Percentiles rank a stretch among this genome's conserved stretches.
These are phyloP conservation scores for Penicillium sp. DNA, from an alignment of 2,329 filamentous ascomycete genomes.

Conservation along the genomic window DNA sequence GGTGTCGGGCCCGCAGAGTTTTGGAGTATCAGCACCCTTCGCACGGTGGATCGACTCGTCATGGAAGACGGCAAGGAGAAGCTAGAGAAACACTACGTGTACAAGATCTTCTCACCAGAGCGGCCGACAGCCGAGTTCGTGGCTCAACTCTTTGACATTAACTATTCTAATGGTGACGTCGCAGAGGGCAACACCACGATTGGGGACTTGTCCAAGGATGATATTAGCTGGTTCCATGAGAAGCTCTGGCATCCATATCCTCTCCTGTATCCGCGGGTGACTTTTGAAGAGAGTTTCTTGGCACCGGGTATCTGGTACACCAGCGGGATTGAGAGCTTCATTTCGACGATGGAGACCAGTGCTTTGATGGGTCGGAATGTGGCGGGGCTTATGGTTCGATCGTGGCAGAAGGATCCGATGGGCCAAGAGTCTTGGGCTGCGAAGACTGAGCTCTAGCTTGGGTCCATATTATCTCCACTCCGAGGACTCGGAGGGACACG, in stretches of 20 bases:
- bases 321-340: conserved; percentile 78
- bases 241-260: conserved; percentile 83
- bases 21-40: conserved; percentile 76
- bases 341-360: conserved; percentile 96
- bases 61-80: conserved; percentile 16
- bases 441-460: conserved; percentile 15
- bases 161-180: conserved; percentile 18
- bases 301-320: conserved; percentile 53
- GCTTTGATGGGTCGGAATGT: conserved; percentile 73
- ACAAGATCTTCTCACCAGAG: conserved; percentile 61
- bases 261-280: conserved; percentile 72
- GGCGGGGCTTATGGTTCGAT: conserved; percentile 52
- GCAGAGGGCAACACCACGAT: conserved; percentile 25
- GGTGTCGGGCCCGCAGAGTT: conserved; percentile 71
- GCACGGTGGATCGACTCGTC: conserved; percentile 56
- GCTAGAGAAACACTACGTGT: conserved; percentile 50
- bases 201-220: conserved; percentile 33
- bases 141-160: conserved; percentile 45
- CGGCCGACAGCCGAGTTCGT: conserved; percentile 47
- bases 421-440: not conserved
- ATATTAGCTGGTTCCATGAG: conserved; percentile 70
- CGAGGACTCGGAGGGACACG: too few species aligned
- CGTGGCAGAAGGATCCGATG: conserved; percentile 31
- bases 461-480: too few species aligned
- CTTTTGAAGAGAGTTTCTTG: conserved; percentile 75